Conservation (phyloP, 1,139 yeast genomes). For the Hanseniaspora gamundiae region DNA sequence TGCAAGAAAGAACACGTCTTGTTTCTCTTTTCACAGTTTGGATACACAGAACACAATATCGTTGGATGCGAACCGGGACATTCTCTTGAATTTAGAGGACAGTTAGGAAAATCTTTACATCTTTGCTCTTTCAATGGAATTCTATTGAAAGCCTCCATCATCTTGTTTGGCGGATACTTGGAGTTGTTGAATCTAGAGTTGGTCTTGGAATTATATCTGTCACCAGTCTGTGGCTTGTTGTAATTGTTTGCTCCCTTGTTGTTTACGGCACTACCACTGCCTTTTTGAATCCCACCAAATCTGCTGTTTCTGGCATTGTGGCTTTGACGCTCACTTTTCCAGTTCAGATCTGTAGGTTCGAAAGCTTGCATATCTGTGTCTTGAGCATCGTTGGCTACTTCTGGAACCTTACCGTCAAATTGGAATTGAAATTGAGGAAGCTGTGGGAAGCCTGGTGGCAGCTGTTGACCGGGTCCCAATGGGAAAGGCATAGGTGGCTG, state of each 20-base stretch:
- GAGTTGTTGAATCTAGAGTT: conserved; percentile 2
- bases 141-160: conserved; percentile 5
- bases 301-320: conserved; percentile 16
- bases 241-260: conserved; percentile 6
- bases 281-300: conserved; percentile 13
- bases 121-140: conserved; percentile 31
- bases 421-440: conserved; percentile 2
- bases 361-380: conserved; percentile 1
- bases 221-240: conserved; percentile 11
- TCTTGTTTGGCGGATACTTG: conserved; percentile 5
- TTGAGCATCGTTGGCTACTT: conserved; percentile 4
- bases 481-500: neutral
- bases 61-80: conserved; percentile 77
- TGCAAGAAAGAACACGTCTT: conserved; percentile 78
- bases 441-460: neutral
- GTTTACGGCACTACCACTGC: conserved; percentile 8
- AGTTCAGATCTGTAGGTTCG: neutral
- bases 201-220: conserved; percentile 12
- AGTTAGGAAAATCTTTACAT: conserved; percentile 70
- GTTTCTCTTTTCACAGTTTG: conserved; percentile 66
- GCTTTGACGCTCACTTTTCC: conserved; percentile 11
- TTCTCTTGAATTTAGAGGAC: conserved; percentile 40
- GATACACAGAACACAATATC: conserved; percentile 60
- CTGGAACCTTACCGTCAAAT: conserved; percentile 6
- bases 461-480: conserved; percentile 1